Evolutionary conservation across 768 basidiomycete species (phyloP), one percentile per base, ranked within the genome.

Genomic region (Omphalotus guepiniiformis): DNA sequence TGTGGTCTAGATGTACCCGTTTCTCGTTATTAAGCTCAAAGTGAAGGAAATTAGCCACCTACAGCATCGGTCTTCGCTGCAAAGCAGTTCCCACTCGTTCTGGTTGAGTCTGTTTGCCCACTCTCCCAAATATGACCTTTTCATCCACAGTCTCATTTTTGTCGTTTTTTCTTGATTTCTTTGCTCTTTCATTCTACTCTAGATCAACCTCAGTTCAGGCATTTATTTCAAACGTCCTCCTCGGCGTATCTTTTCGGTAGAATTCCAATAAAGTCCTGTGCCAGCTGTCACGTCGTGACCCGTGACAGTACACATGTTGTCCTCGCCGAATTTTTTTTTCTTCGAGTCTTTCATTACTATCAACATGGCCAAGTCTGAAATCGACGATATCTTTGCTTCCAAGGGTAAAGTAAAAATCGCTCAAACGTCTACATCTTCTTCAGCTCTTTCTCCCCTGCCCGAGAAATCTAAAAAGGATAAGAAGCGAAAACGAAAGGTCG

Each of bases 341-440:
- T 34, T 18, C n/a, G n/a, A n/a, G n/a, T n/a, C n/a, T 28, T 52
- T 44, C 27, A 18, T 47, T 44, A 43, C 32, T 39, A 34, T 38
- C 26, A 22, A 39, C 59, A 71, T 74, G 70, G 54, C 69, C 53
- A 73, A 76, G 73, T 84, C 84, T 42, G 89, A 91, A 76, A 92
- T 92, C 63, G 89, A 92, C 74, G 80, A 79, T 57, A 92, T 92
- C 58, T 92, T 92, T 63, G 74, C 87, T 32, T 69, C 72, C 52
- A 79, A 75, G 55, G 66, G 66, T 53, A 73, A 70, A 55, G 63
- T 56, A 47, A 40, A 51, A 8, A 48, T 44, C 12, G 37, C 53
- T 15, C 52, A 55, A 18, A 53, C 58, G 18, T 49, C 50, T 39
- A 46, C 62, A 29, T 56, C 71, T 30, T 56, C 69, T 21, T 64